Conservation (phyloP, 1,284 basidiomycete genomes). For the Ganoderma lingzhi region DNA sequence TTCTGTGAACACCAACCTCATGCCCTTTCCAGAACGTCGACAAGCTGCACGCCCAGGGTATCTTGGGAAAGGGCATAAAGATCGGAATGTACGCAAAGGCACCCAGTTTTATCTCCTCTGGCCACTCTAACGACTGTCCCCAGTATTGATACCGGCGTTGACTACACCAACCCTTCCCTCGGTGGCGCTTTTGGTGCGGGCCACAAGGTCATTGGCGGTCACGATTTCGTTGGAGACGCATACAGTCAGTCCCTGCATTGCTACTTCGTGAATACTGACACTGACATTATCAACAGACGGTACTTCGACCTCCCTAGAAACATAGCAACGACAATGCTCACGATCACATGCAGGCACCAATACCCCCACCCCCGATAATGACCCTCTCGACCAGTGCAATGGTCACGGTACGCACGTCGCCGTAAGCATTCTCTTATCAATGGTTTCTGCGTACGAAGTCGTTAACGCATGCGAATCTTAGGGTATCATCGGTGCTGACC, state of each 20-base stretch:
- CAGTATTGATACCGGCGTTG: slow-evolving; percentile 53
- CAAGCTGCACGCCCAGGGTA: slow-evolving; percentile 57
- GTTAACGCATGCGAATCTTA: slow-evolving; percentile 25
- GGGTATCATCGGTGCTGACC: slow-evolving; percentile 71
- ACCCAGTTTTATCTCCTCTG: neutral
- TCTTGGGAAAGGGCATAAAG: slow-evolving; percentile 58
- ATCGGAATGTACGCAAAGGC: slow-evolving; percentile 51
- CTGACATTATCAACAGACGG: slow-evolving; percentile 14
- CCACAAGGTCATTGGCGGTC: slow-evolving; percentile 66
- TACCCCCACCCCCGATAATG: slow-evolving; percentile 52
- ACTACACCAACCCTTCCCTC: slow-evolving; percentile 70
- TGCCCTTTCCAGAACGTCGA: slow-evolving; percentile 47
- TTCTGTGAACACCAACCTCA: neutral
- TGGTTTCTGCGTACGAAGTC: neutral
- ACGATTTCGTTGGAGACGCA: slow-evolving; percentile 58
- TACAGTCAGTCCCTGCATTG: slow-evolving; percentile 40
- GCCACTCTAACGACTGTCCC: neutral
- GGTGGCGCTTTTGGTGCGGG: slow-evolving; percentile 70
- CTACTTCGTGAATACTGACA: neutral
- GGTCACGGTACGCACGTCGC: slow-evolving; percentile 72
- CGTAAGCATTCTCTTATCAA: slow-evolving; percentile 39
- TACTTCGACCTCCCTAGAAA: neutral
- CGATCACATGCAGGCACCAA: slow-evolving; percentile 45
- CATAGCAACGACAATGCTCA: neutral
- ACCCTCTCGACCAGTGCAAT: slow-evolving; percentile 57